These are phyloP conservation scores for Lophiostoma macrostomum DNA, from an alignment of 495 filamentous ascomycete species.

Conservation along the genomic window DNA sequence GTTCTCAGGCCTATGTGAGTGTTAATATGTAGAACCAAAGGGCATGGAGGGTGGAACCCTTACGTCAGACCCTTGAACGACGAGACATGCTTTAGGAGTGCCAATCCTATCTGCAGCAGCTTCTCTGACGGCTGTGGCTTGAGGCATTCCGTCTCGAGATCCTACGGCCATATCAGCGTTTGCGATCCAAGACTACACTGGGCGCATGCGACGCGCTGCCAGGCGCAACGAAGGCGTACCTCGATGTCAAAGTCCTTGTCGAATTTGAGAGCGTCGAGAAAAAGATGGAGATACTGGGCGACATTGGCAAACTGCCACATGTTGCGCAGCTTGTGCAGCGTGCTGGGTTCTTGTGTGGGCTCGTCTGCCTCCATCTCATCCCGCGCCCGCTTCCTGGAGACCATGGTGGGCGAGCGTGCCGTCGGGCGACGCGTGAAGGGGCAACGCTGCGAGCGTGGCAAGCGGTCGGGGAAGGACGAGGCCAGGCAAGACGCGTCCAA, in stretches of 20 bases:
- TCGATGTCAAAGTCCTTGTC: slow-evolving; percentile 83
- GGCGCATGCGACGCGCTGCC: neutral
- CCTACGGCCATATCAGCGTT: slow-evolving; percentile 51
- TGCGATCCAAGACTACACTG: neutral
- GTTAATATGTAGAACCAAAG: neutral
- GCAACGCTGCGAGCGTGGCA: neutral
- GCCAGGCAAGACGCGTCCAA: no score
- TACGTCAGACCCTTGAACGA: slow-evolving; percentile 90
- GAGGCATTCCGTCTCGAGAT: slow-evolving; percentile 83
- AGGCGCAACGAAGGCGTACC: slow-evolving; percentile 51
- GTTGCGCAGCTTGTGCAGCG: slow-evolving; percentile 71
- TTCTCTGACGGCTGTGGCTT: slow-evolving; percentile 69
- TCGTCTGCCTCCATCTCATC: slow-evolving; percentile 60
- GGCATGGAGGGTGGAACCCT: slow-evolving; percentile 39
- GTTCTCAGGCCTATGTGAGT: slow-evolving; percentile 62
- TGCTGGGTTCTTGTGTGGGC: slow-evolving; percentile 48
- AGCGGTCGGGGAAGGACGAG: no score
- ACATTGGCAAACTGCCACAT: slow-evolving; percentile 95
- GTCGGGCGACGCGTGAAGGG: slow-evolving; percentile 29
- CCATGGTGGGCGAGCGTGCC: slow-evolving; percentile 45
- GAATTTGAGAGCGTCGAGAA: slow-evolving; percentile 83
- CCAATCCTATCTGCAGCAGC: slow-evolving; percentile 78
- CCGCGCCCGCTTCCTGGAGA: slow-evolving; percentile 65
- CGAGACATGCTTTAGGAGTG: slow-evolving; percentile 87
- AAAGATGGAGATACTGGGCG: slow-evolving; percentile 87